Evolutionary conservation across 1,284 basidiomycete genomes (phyloP), one percentile per base, ranked within the genome.

Genomic region (Apiotrichum gamsii): DNA sequence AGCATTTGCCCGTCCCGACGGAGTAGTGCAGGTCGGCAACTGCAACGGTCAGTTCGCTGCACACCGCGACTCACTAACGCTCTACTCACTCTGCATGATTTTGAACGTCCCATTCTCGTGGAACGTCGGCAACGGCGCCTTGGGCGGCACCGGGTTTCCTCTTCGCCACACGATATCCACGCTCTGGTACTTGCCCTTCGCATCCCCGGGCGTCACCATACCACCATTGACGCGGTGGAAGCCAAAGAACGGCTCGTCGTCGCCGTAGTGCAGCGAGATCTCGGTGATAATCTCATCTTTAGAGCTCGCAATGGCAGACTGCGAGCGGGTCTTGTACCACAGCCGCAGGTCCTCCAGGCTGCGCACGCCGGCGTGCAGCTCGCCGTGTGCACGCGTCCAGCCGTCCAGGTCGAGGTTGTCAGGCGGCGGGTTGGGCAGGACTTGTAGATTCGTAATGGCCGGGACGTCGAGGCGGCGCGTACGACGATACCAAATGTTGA

Each of bases 21-120:
- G 86, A 87, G 52, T 75, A 94, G 69, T 95, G 90, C 23, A 94
- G 75, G 69, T 95, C 90, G 3, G 90, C 90, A 24, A 93, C 77
- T 67, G 44, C 14, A 18, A 4, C 11, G 3, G 31, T 44, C 24
- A 44, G 29, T 28, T 28, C 11, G 25, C 25, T 20, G n/a, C n/a
- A n/a, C n/a, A n/a, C n/a, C n/a, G n/a, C n/a, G n/a, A n/a, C n/a
- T n/a, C n/a, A n/a, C n/a, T n/a, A n/a, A n/a, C n/a, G n/a, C n/a
- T 3, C 14, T 37, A 42, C 62, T 53, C 40, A 67, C 69, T 73
- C 69, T 95, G 90, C 55, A 95, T 76, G 55, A 94, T 83, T 70
- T 84, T 90, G 79, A 90, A 90, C 25, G 79, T 83, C 6, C 90
- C 90, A 20, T 84, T 78, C 16, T 69, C 75, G n/a, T 82, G 82